phyloP scores from a whole-genome alignment of 2,329 filamentous ascomycete species.

The Paracamarosporium sp. region DNA sequence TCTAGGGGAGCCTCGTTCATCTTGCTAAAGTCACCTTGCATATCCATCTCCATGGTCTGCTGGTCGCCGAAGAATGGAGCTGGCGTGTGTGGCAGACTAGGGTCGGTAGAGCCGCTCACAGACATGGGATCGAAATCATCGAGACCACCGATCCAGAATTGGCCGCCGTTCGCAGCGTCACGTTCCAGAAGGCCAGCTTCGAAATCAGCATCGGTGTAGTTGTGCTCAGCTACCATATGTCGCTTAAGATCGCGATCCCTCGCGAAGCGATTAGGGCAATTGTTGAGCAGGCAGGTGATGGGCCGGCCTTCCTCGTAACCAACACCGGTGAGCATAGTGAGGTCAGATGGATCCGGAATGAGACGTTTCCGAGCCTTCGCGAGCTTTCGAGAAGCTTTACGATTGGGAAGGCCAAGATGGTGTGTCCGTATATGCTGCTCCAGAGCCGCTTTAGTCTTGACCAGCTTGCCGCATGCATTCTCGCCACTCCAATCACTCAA shows the following conservation, averaged over 20 bases:
- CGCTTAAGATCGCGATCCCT: conserved; percentile 64
- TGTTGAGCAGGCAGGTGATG: conserved; percentile 59
- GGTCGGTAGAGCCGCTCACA: conserved; percentile 30
- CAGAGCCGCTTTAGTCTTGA: conserved; percentile 77
- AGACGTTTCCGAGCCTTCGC: conserved; percentile 48
- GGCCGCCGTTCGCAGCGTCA: conserved; percentile 49
- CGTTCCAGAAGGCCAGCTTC: conserved; percentile 48
- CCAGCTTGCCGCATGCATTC: conserved; percentile 76
- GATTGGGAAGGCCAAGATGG: conserved; percentile 69
- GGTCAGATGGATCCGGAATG: conserved; percentile 29
- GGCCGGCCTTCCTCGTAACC: conserved; percentile 59
- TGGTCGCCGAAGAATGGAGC: conserved; percentile 27
- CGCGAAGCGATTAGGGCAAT: conserved; percentile 63
- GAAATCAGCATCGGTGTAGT: conserved; percentile 41
- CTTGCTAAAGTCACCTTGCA: conserved; percentile 9
- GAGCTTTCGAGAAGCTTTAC: conserved; percentile 42
- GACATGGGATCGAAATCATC: conserved; percentile 32
- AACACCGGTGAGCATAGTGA: conserved; percentile 61
- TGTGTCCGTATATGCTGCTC: conserved; percentile 85
- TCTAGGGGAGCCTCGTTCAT: neutral
- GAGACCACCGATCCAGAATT: conserved; percentile 55
- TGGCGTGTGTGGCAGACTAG: conserved; percentile 43
- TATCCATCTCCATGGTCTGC: conserved; percentile 9
- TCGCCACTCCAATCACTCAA: conserved; percentile 69
- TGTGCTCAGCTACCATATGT: conserved; percentile 57